Evolutionary conservation across 2,329 filamentous ascomycete species (phyloP).

Genomic region (Cordyceps pruinosa): DNA sequence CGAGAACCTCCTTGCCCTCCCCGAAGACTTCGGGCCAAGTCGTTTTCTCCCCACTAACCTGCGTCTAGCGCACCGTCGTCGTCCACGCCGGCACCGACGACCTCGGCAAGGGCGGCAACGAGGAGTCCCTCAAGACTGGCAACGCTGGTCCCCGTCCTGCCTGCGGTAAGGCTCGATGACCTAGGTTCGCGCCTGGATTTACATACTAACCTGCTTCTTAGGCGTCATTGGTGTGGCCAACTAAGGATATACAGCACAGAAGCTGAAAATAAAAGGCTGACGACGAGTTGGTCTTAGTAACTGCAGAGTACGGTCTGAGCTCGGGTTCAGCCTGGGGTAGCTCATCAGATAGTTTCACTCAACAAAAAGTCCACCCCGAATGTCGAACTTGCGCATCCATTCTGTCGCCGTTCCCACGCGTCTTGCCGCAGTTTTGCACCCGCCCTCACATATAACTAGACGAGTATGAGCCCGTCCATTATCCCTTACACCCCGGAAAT

Average conservation of each 20-base stretch:
- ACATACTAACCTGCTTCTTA: conserved; percentile 25
- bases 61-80: conserved; percentile 76
- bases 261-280: not conserved
- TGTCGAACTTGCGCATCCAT: not conserved
- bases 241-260: conserved; percentile 33
- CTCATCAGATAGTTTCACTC: not conserved
- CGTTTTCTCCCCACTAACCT: not conserved
- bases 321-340: not conserved
- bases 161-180: conserved; percentile 60
- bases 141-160: conserved; percentile 91
- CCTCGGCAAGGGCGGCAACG: conserved; percentile 83
- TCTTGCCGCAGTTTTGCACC: not conserved
- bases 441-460: not conserved
- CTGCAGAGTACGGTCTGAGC: not conserved
- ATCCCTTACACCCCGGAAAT: not conserved
- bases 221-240: conserved; percentile 84
- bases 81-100: conserved; percentile 94
- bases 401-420: not conserved
- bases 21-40: too few relatives aligned
- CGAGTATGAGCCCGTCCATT: not conserved
- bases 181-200: not conserved
- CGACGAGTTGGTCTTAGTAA: not conserved
- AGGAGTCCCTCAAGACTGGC: conserved; percentile 97
- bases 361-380: not conserved
- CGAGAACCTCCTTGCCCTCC: not conserved